phyloP scores from a whole-genome alignment of 768 basidiomycete species.

The Hemileccinum impolitum region DNA sequence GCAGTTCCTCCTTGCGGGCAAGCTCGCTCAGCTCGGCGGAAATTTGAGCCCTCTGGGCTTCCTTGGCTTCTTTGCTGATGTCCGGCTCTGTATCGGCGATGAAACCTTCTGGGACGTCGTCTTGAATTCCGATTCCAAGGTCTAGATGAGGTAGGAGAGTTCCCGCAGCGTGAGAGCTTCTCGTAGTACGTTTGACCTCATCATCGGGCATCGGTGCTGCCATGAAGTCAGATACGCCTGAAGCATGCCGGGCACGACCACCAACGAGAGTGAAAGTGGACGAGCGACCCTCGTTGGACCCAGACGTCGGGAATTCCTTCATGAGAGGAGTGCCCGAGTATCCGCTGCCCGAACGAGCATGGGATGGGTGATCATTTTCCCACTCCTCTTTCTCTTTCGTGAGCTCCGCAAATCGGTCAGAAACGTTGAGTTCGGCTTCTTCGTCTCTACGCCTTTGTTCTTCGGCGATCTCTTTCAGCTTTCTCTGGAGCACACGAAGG shows the following conservation, averaged over 20 bases:
- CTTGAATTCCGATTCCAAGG: conserved; percentile 70
- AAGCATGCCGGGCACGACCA: conserved; percentile 56
- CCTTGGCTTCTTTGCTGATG: conserved; percentile 27
- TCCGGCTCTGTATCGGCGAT: conserved; percentile 46
- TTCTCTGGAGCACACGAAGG: conserved; percentile 72
- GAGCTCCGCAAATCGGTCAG: conserved; percentile 61
- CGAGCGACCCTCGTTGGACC: conserved; percentile 40
- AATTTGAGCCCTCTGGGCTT: conserved; percentile 34
- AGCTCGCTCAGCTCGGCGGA: conserved; percentile 48
- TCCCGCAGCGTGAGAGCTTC: conserved; percentile 45
- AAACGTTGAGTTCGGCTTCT: conserved; percentile 72
- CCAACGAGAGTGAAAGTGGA: conserved; percentile 51
- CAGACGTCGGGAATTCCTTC: conserved; percentile 56
- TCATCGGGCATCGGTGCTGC: conserved; percentile 61
- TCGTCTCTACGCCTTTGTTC: conserved; percentile 71
- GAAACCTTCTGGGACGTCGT: conserved; percentile 70
- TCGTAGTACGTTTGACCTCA: conserved; percentile 50
- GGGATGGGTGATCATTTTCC: conserved; percentile 81
- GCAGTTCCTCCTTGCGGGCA: conserved; percentile 65
- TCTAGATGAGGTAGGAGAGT: conserved; percentile 68
- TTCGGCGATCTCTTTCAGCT: conserved; percentile 73
- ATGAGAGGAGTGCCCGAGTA: conserved; percentile 63
- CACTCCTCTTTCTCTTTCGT: conserved; percentile 74
- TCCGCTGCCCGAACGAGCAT: conserved; percentile 61
- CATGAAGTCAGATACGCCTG: conserved; percentile 72